Evolutionary conservation across 2,329 filamentous ascomycete genomes (phyloP).

Genomic region (Colletotrichum lupini): DNA sequence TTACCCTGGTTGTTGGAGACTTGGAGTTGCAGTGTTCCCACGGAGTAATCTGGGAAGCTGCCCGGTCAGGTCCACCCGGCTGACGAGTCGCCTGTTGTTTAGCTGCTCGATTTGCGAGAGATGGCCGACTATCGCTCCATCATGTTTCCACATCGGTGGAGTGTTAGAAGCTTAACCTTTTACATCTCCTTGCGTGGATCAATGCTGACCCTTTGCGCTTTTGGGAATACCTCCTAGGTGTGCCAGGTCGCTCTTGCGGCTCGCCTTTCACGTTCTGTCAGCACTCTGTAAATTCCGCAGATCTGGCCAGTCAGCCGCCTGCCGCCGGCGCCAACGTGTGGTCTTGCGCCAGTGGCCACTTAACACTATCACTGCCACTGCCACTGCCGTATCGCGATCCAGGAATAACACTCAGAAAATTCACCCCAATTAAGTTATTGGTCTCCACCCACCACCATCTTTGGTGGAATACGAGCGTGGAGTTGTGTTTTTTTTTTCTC

Average conservation of each 20-base stretch:
- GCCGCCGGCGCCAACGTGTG: neutral
- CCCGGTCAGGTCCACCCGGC: neutral
- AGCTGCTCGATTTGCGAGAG: neutral
- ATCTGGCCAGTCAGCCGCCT: slow-evolving; percentile 18
- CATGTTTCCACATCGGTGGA: neutral
- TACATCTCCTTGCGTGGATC: slow-evolving; percentile 31
- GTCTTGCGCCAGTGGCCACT: no score
- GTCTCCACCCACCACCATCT: slow-evolving; percentile 2
- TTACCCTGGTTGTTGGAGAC: neutral
- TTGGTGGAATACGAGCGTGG: slow-evolving; percentile 30
- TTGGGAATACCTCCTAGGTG: no score
- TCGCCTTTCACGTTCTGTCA: no score
- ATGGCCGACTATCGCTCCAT: slow-evolving; percentile 22
- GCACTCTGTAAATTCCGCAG: neutral
- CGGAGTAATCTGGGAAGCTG: slow-evolving; percentile 13
- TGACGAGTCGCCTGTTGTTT: slow-evolving; percentile 18
- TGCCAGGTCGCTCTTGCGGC: no score
- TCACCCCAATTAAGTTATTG: slow-evolving; percentile 8
- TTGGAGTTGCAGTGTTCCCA: slow-evolving; percentile 7
- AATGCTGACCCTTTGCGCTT: neutral
- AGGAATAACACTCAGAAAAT: slow-evolving; percentile 23
- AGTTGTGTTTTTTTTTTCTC: neutral
- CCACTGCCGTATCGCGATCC: slow-evolving; percentile 6
- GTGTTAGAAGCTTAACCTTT: slow-evolving; percentile 33
- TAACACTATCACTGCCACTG: no score